Conservation (phyloP, 2,329 filamentous ascomycete species). For the Paraphaeosphaeria minitans region DNA sequence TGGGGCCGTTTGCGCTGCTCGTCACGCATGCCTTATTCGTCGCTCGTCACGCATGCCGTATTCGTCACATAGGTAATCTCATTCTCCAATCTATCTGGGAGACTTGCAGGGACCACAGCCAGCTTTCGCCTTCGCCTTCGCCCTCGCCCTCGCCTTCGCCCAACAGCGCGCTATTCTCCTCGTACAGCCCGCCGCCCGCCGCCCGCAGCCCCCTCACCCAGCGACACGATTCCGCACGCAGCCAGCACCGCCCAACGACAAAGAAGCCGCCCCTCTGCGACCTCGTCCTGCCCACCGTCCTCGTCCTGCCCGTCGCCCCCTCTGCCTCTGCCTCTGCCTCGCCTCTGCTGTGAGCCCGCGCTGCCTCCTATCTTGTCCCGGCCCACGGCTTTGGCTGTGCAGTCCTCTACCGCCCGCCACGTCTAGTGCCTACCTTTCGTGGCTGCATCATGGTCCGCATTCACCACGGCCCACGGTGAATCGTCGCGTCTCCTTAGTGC, state of each 20-base stretch:
- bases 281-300: not conserved
- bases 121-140: not conserved
- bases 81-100: slow-evolving; percentile 12
- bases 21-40: not conserved
- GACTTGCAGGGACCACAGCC: slow-evolving; percentile 5
- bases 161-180: slow-evolving; percentile 5
- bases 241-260: slow-evolving; percentile 9
- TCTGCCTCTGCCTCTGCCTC: not conserved
- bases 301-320: not conserved
- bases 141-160: not conserved
- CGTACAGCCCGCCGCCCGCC: no score
- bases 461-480: slow-evolving; percentile 21
- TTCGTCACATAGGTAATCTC: not conserved
- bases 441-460: slow-evolving; percentile 20
- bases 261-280: not conserved
- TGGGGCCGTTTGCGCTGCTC: slow-evolving; percentile 1
- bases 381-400: not conserved
- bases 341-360: not conserved
- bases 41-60: not conserved
- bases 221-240: slow-evolving; percentile 20
- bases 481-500: slow-evolving; percentile 18
- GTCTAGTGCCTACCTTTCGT: slow-evolving; percentile 18
- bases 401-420: slow-evolving; percentile 15
- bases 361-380: not conserved
- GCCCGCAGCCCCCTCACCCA: slow-evolving; percentile 13